A percentile compares a stretch with the other conserved stretches of the same genome.
Evolutionary conservation across 2,329 filamentous ascomycete species (phyloP).

Genomic region (Paecilomyces sp.): DNA sequence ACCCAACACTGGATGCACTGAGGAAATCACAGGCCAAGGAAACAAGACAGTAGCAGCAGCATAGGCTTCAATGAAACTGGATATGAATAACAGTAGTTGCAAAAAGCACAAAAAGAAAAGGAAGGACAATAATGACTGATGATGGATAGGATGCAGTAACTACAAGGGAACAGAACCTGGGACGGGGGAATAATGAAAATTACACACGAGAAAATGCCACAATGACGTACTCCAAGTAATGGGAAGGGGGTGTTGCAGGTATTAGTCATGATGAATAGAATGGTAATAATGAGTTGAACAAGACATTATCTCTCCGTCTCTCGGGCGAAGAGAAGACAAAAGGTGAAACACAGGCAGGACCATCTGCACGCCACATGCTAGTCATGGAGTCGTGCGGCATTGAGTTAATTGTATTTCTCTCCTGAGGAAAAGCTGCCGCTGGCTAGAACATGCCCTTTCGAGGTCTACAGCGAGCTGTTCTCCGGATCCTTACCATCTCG

Average conservation of each 20-base stretch:
- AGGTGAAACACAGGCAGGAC: neutral
- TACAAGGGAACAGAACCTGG: neutral
- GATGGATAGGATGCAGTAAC: neutral
- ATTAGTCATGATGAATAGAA: neutral
- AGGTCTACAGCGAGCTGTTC: neutral
- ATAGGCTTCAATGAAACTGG: neutral
- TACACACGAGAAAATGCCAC: slow-evolving; percentile 2
- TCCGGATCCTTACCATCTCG: neutral
- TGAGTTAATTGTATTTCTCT: neutral
- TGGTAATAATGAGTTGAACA: slow-evolving; percentile 4
- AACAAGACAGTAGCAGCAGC: neutral
- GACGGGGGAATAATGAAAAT: slow-evolving; percentile 7
- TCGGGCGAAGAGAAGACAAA: neutral
- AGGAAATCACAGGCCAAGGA: neutral
- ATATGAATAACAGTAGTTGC: neutral
- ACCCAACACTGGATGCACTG: neutral
- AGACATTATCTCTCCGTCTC: neutral
- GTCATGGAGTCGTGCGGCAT: neutral
- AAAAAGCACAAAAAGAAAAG: neutral
- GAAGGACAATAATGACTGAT: neutral
- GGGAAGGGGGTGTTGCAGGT: neutral
- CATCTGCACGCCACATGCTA: neutral
- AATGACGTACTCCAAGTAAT: neutral
- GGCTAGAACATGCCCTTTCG: neutral
- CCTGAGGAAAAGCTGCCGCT: neutral